Conservation (phyloP, 495 filamentous ascomycete genomes). For the Amorphotheca resinae region DNA sequence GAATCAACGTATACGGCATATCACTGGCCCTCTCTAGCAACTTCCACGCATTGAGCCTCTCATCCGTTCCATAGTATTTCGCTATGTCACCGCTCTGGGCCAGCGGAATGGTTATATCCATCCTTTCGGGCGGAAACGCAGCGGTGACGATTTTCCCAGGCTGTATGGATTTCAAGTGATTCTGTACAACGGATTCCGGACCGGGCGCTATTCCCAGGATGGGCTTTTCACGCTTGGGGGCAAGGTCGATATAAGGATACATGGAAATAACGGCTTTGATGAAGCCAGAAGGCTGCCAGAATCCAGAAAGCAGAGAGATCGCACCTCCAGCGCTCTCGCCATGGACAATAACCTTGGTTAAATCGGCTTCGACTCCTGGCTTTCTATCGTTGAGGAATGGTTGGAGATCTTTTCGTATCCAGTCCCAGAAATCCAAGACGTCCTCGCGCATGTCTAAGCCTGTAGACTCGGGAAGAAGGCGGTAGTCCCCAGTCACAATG, state of each 20-base stretch:
- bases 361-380: slow-evolving; percentile 4
- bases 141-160: slow-evolving; percentile 1
- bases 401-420: slow-evolving; percentile 22
- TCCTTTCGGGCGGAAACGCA: slow-evolving; percentile 3
- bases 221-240: neutral
- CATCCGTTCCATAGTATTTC: slow-evolving; percentile 3
- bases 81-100: neutral
- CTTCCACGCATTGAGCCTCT: neutral
- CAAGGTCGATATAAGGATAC: slow-evolving; percentile 2
- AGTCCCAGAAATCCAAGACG: slow-evolving; percentile 37
- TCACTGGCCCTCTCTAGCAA: neutral
- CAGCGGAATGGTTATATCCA: neutral
- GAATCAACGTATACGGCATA: slow-evolving; percentile 1
- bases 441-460: slow-evolving; percentile 37
- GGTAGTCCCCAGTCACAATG: slow-evolving; percentile 36
- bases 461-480: slow-evolving; percentile 36
- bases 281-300: slow-evolving; percentile 6
- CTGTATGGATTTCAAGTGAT: neutral
- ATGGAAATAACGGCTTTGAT: slow-evolving; percentile 9
- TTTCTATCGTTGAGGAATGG: neutral
- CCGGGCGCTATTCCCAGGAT: neutral
- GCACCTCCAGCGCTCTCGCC: slow-evolving; percentile 22
- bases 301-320: slow-evolving; percentile 23
- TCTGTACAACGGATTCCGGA: neutral
- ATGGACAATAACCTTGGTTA: slow-evolving; percentile 2